phyloP scores from a whole-genome alignment of 2,329 filamentous ascomycete species.

The Fusarium sp. region DNA sequence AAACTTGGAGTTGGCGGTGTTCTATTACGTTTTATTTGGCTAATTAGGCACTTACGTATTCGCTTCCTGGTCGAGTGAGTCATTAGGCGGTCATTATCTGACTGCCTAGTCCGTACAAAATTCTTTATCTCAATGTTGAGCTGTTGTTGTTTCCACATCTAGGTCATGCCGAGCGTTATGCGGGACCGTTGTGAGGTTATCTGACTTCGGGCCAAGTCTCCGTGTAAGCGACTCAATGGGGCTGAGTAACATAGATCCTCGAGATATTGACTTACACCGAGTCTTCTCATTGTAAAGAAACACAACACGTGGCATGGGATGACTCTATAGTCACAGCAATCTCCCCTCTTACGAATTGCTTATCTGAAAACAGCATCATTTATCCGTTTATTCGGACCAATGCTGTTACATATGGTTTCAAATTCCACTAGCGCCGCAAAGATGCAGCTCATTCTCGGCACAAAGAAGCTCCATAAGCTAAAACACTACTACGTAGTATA shows the following conservation, averaged over 20 bases:
- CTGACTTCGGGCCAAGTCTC: conserved; percentile 6
- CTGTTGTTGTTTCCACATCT: neutral
- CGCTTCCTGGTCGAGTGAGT: conserved; percentile 16
- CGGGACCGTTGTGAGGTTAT: conserved; percentile 5
- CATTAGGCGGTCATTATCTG: conserved; percentile 2
- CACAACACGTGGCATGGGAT: conserved; percentile 13
- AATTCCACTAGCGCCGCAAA: conserved; percentile 11
- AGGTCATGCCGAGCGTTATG: conserved; percentile 36
- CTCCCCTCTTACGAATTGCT: neutral
- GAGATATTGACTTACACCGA: conserved; percentile 2
- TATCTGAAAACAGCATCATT: conserved; percentile 1
- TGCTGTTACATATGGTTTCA: conserved; percentile 6
- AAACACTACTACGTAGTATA: neutral
- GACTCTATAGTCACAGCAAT: conserved; percentile 6
- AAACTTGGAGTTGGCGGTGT: conserved; percentile 8
- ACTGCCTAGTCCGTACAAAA: neutral
- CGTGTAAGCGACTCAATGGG: conserved; percentile 13
- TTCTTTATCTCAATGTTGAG: neutral
- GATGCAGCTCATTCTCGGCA: conserved; percentile 2
- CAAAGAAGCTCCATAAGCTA: conserved; percentile 2
- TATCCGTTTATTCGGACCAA: conserved; percentile 35
- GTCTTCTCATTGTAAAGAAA: neutral
- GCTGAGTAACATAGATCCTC: conserved; percentile 13
- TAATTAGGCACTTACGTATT: neutral
- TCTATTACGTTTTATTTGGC: conserved; percentile 16